Evolutionary conservation across 768 basidiomycete genomes (phyloP).

Genomic region (Collybia mongolica): DNA sequence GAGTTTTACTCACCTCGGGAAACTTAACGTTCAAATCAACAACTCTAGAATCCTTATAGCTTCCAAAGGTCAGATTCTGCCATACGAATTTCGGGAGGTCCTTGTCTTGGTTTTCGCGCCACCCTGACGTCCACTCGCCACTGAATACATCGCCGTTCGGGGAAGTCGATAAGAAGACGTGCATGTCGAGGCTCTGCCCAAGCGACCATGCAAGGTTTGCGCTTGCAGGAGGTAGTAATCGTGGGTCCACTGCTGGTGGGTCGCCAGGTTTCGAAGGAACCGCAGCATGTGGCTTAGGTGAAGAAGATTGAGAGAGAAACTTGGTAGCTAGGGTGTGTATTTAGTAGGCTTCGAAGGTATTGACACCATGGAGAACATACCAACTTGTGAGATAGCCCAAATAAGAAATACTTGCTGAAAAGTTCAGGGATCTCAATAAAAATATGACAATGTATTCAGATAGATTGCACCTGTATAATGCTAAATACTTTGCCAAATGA

Average conservation of each 20-base stretch:
- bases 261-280: conserved; percentile 15
- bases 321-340: conserved; percentile 20
- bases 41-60: conserved; percentile 63
- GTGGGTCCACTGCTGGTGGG: conserved; percentile 40
- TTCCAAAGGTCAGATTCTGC: conserved; percentile 76
- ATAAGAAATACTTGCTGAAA: conserved; percentile 67
- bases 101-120: conserved; percentile 45
- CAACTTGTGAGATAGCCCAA: conserved; percentile 65
- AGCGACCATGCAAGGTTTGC: conserved; percentile 60
- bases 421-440: not conserved
- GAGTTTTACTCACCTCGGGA: conserved; percentile 52
- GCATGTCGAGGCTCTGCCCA: conserved; percentile 61
- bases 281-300: conserved; percentile 13
- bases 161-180: conserved; percentile 72
- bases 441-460: too few species aligned
- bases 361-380: conserved; percentile 31
- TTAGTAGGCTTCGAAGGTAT: not conserved
- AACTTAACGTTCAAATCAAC: conserved; percentile 61
- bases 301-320: conserved; percentile 17
- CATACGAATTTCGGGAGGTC: conserved; percentile 69
- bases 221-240: conserved; percentile 52
- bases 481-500: too few species aligned
- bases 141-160: conserved; percentile 60
- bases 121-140: conserved; percentile 45
- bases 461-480: too few species aligned